phyloP scores from a whole-genome alignment of 768 basidiomycete genomes.

The Trichaptum fuscoviolaceum region DNA sequence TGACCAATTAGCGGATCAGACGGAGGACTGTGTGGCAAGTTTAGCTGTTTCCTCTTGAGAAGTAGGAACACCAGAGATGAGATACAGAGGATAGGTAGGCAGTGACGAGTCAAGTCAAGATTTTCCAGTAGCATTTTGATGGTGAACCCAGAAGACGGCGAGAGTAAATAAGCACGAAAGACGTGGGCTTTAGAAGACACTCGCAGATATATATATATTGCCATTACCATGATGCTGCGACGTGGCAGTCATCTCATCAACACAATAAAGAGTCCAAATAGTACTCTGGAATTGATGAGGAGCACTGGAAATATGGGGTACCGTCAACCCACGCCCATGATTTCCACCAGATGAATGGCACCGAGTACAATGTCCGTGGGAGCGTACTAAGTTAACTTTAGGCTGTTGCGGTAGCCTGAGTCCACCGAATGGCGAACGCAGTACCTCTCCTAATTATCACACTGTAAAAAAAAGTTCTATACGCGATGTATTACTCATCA shows the following conservation, averaged over 20 bases:
- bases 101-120: background rate
- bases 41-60: background rate
- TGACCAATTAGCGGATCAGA: background rate
- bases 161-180: background rate
- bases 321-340: background rate
- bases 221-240: background rate
- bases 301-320: too few species aligned
- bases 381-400: background rate
- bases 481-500: background rate
- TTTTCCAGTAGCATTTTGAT: background rate
- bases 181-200: background rate
- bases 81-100: background rate
- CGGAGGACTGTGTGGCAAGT: background rate
- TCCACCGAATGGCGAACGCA: too few species aligned
- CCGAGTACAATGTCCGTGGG: background rate
- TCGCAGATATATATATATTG: background rate
- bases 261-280: background rate
- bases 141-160: background rate
- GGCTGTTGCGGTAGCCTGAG: too few species aligned
- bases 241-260: background rate
- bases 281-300: too few species aligned
- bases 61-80: background rate
- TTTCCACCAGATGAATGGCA: background rate
- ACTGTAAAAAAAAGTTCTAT: background rate
- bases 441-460: background rate